A percentile compares a stretch with the other conserved stretches of the same genome.
These are phyloP conservation scores for Seiridium unicorne DNA, from an alignment of 2,329 filamentous ascomycete genomes.

Conservation along the genomic window DNA sequence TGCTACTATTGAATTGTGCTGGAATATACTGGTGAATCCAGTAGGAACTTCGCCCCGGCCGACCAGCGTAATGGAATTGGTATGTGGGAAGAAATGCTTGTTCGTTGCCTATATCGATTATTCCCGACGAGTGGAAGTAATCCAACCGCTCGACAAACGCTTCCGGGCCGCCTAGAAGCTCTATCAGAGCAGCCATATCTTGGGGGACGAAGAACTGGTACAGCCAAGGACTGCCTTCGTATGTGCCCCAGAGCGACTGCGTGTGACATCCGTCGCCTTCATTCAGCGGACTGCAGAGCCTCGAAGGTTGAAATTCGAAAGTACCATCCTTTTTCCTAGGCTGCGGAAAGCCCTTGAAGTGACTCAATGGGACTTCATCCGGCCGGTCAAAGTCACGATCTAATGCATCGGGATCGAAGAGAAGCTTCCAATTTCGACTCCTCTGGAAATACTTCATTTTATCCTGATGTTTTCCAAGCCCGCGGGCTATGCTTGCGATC, in stretches of 20 bases:
- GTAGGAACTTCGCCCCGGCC: slow-evolving; percentile 53
- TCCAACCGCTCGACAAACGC: slow-evolving; percentile 58
- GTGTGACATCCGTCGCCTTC: no score
- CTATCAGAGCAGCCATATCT: slow-evolving; percentile 34
- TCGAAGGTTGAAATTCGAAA: slow-evolving; percentile 66
- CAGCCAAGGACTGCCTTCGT: slow-evolving; percentile 64
- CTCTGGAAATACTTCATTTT: no score
- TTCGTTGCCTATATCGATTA: slow-evolving; percentile 69
- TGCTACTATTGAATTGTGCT: slow-evolving; percentile 67
- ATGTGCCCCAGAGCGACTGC: slow-evolving; percentile 46
- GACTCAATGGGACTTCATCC: no score
- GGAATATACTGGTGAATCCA: slow-evolving; percentile 63
- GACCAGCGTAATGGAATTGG: slow-evolving; percentile 65
- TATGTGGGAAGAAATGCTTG: slow-evolving; percentile 51
- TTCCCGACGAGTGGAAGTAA: slow-evolving; percentile 64
- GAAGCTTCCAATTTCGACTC: no score
- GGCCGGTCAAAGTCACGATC: no score
- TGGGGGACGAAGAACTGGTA: slow-evolving; percentile 61
- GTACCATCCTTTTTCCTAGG: slow-evolving; percentile 62
- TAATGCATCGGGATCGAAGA: no score
- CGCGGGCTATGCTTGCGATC: no score
- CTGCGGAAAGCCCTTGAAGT: no score
- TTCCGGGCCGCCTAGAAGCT: slow-evolving; percentile 54
- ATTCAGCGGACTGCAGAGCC: slow-evolving; percentile 55
- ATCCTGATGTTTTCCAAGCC: no score